Conservation (phyloP, 140 eudicot genomes). For the Oenanthe javanica region DNA sequence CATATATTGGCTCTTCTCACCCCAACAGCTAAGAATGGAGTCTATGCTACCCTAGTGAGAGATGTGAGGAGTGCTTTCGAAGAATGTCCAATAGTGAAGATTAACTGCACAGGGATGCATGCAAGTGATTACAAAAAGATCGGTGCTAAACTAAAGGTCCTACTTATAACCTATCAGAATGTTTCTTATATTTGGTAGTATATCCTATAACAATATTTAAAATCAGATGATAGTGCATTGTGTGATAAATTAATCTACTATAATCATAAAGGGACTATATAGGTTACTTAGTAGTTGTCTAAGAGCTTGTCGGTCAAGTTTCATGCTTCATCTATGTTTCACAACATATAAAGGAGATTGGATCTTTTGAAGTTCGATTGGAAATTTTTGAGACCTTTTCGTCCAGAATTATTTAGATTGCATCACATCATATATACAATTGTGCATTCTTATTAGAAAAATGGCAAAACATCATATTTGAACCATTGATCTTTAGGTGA, state of each 20-base stretch:
- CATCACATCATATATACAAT: not conserved
- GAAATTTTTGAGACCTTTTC: not conserved
- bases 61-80: conserved; percentile 93
- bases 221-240: not conserved
- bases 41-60: conserved; percentile 59
- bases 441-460: not conserved
- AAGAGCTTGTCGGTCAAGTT: not conserved
- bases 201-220: not conserved
- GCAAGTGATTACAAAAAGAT: conserved; percentile 95
- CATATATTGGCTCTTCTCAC: not conserved
- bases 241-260: not conserved
- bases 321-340: not conserved
- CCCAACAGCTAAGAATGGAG: conserved; percentile 74
- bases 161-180: not conserved
- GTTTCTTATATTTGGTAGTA: not conserved
- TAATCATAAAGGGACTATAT: not conserved
- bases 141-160: conserved; percentile 87
- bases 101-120: conserved; percentile 84
- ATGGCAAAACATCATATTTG: not conserved
- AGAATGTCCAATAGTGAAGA: conserved; percentile 71
- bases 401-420: not conserved
- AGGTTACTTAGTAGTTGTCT: not conserved
- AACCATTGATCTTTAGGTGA: not conserved
- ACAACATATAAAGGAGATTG: not conserved
- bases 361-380: not conserved